A percentile compares a stretch with the other conserved stretches of the same genome.
phyloP scores from a whole-genome alignment of 2,329 filamentous ascomycete genomes.

The Ophiostoma ulmi region DNA sequence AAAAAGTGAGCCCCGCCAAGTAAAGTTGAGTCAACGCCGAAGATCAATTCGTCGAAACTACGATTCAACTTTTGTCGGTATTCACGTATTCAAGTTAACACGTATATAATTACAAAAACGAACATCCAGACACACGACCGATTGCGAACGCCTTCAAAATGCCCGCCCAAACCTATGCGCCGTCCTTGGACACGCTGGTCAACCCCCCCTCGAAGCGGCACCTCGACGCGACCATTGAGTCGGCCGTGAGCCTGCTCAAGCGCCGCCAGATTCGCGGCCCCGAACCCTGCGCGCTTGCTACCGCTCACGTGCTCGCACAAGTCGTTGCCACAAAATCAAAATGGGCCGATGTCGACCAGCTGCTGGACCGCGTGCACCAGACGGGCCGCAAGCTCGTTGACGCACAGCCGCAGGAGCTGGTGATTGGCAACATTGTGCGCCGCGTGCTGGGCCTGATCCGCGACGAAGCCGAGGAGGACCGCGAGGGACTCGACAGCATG shows the following conservation, averaged over 20 bases:
- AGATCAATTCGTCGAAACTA: background rate
- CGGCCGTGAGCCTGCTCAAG: constrained; percentile 74
- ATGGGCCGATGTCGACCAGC: constrained; percentile 68
- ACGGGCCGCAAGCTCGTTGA: constrained; percentile 72
- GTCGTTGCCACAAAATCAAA: constrained; percentile 72
- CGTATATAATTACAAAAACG: no score
- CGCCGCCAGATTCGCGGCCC: constrained; percentile 83
- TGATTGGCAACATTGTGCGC: constrained; percentile 89
- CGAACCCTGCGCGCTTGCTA: constrained; percentile 84
- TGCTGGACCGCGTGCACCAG: constrained; percentile 73
- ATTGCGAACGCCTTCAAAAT: constrained; percentile 37
- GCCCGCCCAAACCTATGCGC: constrained; percentile 58
- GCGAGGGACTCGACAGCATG: constrained; percentile 47
- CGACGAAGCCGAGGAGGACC: constrained; percentile 79
- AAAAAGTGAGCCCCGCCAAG: background rate
- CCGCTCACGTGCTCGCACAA: constrained; percentile 78
- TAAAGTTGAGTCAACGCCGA: constrained; percentile 1
- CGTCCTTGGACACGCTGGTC: constrained; percentile 71
- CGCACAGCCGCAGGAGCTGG: constrained; percentile 84
- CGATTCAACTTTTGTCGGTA: background rate
- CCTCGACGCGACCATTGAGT: constrained; percentile 78
- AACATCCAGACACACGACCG: background rate
- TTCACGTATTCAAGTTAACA: no score
- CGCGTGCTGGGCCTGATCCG: constrained; percentile 85
- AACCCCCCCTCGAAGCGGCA: constrained; percentile 50